A percentile compares a stretch with the other conserved stretches of the same genome.
Conservation (phyloP, 129 eudicot species). For the Heracleum sosnowskyi region DNA sequence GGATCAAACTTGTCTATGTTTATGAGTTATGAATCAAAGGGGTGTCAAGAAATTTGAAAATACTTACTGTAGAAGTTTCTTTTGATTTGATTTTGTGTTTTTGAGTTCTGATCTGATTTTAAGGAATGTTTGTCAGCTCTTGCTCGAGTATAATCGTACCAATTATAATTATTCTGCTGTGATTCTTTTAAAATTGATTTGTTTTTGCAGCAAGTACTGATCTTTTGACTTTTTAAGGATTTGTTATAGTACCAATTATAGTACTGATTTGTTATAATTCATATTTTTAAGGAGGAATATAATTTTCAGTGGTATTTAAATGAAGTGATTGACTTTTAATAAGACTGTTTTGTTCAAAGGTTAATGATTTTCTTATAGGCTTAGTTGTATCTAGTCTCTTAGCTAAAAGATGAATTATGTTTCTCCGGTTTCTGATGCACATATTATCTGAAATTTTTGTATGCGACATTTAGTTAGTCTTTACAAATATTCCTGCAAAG, state of each 20-base stretch:
- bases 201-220: background rate
- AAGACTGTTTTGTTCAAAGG: background rate
- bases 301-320: background rate
- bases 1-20: background rate
- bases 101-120: background rate
- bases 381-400: background rate
- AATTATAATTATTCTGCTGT: background rate
- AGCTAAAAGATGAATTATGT: too few relatives aligned
- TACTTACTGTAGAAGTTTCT: background rate
- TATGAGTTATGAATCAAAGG: background rate
- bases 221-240: too few relatives aligned
- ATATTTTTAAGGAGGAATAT: background rate
- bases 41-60: background rate
- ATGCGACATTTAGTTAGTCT: background rate
- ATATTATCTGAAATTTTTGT: background rate
- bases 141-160: background rate
- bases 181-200: background rate
- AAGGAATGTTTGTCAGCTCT: background rate
- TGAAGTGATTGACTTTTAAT: background rate
- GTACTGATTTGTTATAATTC: too few relatives aligned
- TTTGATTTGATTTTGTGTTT: background rate
- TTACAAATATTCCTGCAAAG: background rate
- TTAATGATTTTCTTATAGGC: background rate
- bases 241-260: too few relatives aligned
- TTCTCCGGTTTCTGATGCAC: background rate